phyloP scores from a whole-genome alignment of 2,329 filamentous ascomycete genomes.

The Microsporum ferrugineum region DNA sequence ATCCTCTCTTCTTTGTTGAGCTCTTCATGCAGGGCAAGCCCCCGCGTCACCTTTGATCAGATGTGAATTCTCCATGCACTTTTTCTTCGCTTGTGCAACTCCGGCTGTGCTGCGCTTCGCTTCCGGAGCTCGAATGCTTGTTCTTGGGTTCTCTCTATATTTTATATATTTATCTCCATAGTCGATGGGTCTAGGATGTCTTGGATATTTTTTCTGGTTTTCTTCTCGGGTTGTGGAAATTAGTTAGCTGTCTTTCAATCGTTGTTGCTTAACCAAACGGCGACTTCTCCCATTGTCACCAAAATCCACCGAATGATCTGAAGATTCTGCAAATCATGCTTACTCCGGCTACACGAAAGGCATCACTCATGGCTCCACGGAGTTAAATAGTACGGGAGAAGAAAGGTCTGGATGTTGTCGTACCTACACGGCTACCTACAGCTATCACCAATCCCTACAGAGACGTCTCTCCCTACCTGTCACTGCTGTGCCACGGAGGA shows the following conservation, averaged over 20 bases:
- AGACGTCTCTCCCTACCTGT: background rate
- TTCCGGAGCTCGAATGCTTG: constrained; percentile 1
- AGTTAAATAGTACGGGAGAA: background rate
- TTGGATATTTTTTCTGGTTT: background rate
- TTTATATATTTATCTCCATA: background rate
- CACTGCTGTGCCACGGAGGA: background rate
- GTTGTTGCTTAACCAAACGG: background rate
- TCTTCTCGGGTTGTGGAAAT: background rate
- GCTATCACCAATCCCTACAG: background rate
- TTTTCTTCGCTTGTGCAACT: background rate
- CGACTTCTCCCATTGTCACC: background rate
- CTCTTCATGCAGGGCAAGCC: constrained; percentile 2
- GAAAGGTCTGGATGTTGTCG: background rate
- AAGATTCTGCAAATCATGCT: background rate
- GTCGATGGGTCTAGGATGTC: background rate
- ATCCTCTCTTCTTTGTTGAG: background rate
- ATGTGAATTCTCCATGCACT: background rate
- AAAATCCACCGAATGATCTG: background rate
- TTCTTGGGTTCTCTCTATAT: background rate
- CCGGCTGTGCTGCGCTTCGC: background rate
- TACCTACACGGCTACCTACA: background rate
- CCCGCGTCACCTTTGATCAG: constrained; percentile 1
- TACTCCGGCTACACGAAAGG: background rate
- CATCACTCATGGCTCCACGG: background rate
- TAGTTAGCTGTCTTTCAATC: background rate